Evolutionary conservation across 2,329 filamentous ascomycete genomes (phyloP), one percentile per base, ranked within the genome.

Genomic region (Xylaria multiplex): DNA sequence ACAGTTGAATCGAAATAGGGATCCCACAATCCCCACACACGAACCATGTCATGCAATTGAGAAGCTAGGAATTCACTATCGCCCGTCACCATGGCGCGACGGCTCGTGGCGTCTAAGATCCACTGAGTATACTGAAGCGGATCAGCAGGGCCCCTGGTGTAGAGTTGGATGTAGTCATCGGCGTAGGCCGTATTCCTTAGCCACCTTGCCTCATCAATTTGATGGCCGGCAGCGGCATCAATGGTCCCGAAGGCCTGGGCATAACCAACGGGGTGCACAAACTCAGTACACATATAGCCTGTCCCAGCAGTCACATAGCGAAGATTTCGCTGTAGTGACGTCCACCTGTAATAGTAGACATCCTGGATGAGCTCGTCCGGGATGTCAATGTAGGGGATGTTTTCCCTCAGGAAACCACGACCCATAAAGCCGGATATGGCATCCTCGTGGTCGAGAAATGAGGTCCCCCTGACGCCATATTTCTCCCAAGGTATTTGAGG

Each of bases 311-410:
- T 76, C 57, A 76, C 77, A 65, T 79, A 82, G 49, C 77, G 76
- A 30, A 81, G 72, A 66, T 83, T 81, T 9, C 80, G 77, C 65
- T 81, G 78, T 60, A 80, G 74, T 5, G 80, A 76, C 11, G 77
- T 77, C 73, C 79, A 79, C 45, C 81, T 77, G 67, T 83, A 83
- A 68, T 83, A 83, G 66, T 82, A 83, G 19, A 83, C 80, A 64
- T 81, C 78, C 66, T 82, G 77, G 57, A 82, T 77, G 22, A 77
- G 71, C 52, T 75, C 42, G 65, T 81, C 77, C 16, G 80, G 80
- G 19, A 81, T 75, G 42, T 82, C 80, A n/a, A 83, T 77, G 50
- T 78, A 79, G 5, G 81, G 80, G 37, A 83, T 81, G 62, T 82
- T 82, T 59, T 78, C 67, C 43, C 59, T 71, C 40, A 76, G 32